Percentiles rank a stretch among this genome's conserved stretches.
These are phyloP conservation scores for Pisolithus thermaeus DNA, from an alignment of 1,284 basidiomycete species.

Conservation along the genomic window DNA sequence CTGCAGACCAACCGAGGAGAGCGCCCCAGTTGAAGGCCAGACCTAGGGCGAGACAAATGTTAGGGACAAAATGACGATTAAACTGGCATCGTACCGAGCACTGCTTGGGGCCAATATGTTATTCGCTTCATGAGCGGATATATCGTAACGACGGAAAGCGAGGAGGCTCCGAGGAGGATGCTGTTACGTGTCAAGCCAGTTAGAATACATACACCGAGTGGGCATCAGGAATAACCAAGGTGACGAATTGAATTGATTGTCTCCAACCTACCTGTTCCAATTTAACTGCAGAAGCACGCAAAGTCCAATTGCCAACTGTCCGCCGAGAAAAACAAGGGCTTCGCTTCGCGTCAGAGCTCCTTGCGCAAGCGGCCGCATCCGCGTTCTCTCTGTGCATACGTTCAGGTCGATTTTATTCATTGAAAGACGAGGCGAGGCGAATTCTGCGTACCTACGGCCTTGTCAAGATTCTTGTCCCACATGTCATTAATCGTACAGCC, in stretches of 20 bases:
- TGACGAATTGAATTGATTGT: too few relatives aligned
- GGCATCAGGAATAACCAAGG: too few relatives aligned
- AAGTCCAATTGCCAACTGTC: conserved; percentile 83
- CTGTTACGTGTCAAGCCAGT: conserved; percentile 34
- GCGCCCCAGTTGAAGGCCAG: conserved; percentile 98
- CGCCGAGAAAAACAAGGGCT: conserved; percentile 79
- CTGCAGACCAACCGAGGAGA: conserved; percentile 93
- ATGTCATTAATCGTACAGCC: conserved; percentile 99
- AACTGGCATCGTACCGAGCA: conserved; percentile 61
- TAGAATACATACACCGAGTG: too few relatives aligned
- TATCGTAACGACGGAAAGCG: conserved; percentile 78
- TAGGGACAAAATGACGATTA: not conserved
- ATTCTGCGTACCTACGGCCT: conserved; percentile 74
- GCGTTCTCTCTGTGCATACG: conserved; percentile 34
- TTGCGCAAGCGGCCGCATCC: conserved; percentile 61
- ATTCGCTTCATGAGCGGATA: conserved; percentile 99
- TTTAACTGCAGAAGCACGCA: conserved; percentile 90
- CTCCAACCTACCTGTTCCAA: conserved; percentile 74
- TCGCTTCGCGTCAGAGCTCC: conserved; percentile 77
- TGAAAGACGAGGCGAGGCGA: not conserved
- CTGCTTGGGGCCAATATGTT: conserved; percentile 95
- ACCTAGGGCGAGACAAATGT: conserved; percentile 41
- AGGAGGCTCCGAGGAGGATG: conserved; percentile 88
- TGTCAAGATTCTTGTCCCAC: conserved; percentile 94
- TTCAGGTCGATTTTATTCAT: not conserved